phyloP scores from a whole-genome alignment of 768 basidiomycete genomes.

The Lanmaoa pseudosensibilis region DNA sequence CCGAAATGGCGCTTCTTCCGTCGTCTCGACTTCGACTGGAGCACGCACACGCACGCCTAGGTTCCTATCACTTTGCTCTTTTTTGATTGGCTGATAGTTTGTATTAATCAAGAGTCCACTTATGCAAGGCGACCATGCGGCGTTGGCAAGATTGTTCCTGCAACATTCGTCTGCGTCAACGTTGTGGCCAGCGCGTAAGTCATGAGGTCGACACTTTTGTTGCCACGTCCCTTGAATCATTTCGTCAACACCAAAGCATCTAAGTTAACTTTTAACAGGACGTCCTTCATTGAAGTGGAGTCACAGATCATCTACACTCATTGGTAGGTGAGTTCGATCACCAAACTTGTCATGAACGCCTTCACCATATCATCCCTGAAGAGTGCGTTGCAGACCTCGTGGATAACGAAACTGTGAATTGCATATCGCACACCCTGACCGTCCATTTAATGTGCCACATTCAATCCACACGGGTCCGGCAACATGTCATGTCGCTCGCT shows the following conservation, averaged over 20 bases:
- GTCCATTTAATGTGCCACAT: background rate
- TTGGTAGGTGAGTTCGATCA: background rate
- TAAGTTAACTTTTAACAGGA: background rate
- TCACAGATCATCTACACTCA: background rate
- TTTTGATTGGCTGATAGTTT: background rate
- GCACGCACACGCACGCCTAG: background rate
- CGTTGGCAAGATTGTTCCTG: too few relatives aligned
- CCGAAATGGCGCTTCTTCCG: background rate
- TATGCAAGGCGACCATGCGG: conserved; percentile 10
- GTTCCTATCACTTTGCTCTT: background rate
- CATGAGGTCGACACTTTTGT: background rate
- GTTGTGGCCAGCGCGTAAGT: background rate
- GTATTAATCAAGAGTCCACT: background rate
- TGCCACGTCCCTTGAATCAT: background rate
- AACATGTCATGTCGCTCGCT: background rate
- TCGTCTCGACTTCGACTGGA: background rate
- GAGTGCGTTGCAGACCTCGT: conserved; percentile 3
- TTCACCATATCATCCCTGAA: background rate
- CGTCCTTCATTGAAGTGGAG: background rate
- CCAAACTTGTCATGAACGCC: background rate
- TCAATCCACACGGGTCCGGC: background rate
- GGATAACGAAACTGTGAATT: conserved; percentile 4
- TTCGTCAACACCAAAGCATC: background rate
- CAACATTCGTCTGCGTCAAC: too few relatives aligned
- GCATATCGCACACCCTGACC: conserved; percentile 1